phyloP scores from a whole-genome alignment of 805 yeast species.

The Kodamaea jinghongensis region DNA sequence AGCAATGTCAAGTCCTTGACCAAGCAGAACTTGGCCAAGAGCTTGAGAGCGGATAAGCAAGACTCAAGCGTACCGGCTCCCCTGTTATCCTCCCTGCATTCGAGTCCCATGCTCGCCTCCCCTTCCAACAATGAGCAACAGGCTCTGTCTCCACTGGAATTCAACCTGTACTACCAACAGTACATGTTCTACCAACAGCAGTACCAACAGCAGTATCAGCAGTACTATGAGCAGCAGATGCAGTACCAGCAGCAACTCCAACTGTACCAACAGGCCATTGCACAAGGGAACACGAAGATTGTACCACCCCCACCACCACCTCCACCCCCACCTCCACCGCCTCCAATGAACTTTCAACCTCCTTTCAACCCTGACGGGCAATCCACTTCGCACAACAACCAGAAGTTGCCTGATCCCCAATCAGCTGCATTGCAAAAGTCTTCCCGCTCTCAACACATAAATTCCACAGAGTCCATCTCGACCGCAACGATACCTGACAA shows the following conservation, averaged over 20 bases:
- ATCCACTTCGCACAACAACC: neutral
- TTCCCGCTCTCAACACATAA: neutral
- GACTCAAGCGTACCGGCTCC: neutral
- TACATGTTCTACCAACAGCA: constrained; percentile 3
- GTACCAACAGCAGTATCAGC: constrained; percentile 6
- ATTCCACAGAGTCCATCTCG: constrained; percentile 2
- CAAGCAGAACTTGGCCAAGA: constrained; percentile 17
- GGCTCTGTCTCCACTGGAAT: neutral
- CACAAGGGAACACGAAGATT: neutral
- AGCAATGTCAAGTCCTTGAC: constrained; percentile 19
- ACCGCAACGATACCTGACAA: constrained; percentile 1
- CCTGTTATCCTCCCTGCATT: constrained; percentile 3
- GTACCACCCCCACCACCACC: constrained; percentile 6
- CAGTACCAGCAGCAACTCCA: constrained; percentile 4
- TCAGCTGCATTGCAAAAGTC: too few relatives aligned
- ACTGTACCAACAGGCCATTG: neutral
- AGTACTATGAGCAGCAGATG: constrained; percentile 5
- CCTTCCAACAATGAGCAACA: neutral
- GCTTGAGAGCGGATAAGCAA: constrained; percentile 19
- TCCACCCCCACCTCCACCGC: constrained; percentile 5
- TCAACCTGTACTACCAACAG: constrained; percentile 3
- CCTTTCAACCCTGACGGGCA: neutral
- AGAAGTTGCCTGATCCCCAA: neutral
- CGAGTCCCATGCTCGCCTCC: constrained; percentile 1
- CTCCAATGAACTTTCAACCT: neutral